These are phyloP conservation scores for Magnaporthiopsis incrustans DNA, from an alignment of 2,329 filamentous ascomycete genomes.

Conservation along the genomic window DNA sequence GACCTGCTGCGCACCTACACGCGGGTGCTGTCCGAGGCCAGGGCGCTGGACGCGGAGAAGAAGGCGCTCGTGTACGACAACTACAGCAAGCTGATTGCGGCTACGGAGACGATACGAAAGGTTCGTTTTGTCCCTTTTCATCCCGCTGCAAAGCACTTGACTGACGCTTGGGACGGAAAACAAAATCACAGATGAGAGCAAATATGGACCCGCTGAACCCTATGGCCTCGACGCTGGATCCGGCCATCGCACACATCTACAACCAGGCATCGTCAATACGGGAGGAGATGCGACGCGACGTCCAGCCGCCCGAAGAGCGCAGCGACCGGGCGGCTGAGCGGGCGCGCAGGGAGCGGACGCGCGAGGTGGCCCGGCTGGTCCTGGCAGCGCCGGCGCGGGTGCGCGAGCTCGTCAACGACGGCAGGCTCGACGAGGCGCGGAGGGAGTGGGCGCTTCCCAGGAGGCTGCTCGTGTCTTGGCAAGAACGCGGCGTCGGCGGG, in stretches of 20 bases:
- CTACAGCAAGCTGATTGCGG: conserved; percentile 93
- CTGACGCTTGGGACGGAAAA: background rate
- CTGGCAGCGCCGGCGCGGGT: conserved; percentile 54
- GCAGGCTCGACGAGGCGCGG: conserved; percentile 52
- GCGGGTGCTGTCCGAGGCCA: conserved; percentile 68
- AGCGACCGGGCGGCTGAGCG: conserved; percentile 25
- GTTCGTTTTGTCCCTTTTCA: conserved; percentile 23
- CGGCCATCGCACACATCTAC: conserved; percentile 69
- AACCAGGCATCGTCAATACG: conserved; percentile 48
- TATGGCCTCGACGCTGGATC: conserved; percentile 63
- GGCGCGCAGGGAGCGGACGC: conserved; percentile 31
- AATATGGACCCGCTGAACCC: conserved; percentile 75
- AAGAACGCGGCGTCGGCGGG: conserved; percentile 45
- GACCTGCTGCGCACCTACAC: conserved; percentile 65
- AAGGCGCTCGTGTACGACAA: conserved; percentile 98
- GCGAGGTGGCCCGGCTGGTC: conserved; percentile 54
- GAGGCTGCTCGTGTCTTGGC: conserved; percentile 44
- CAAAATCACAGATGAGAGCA: conserved; percentile 52
- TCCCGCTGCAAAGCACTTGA: background rate
- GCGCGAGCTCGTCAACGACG: conserved; percentile 47
- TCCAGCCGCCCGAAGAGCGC: conserved; percentile 37
- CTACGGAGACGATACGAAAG: conserved; percentile 89
- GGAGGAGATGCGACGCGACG: conserved; percentile 38
- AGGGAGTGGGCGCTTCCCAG: conserved; percentile 47
- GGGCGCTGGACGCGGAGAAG: conserved; percentile 87